These are phyloP conservation scores for Termitomyces sp. DNA, from an alignment of 1,284 basidiomycete species.

Conservation along the genomic window DNA sequence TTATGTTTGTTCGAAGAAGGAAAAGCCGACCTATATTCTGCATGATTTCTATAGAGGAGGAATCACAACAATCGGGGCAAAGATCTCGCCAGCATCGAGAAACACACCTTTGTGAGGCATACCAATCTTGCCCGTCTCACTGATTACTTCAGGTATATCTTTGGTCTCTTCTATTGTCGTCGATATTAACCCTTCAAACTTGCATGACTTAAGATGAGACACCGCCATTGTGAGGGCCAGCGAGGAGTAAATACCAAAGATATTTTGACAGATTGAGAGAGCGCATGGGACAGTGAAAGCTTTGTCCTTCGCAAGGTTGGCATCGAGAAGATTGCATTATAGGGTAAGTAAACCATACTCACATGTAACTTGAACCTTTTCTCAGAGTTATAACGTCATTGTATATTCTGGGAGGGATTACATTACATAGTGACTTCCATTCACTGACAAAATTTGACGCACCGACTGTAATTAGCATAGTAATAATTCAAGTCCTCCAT, in stretches of 20 bases:
- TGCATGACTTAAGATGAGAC: not conserved
- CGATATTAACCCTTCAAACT: constrained; percentile 92
- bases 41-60: constrained; percentile 76
- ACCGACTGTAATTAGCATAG: constrained; percentile 94
- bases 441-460: constrained; percentile 22
- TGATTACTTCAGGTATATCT: constrained; percentile 90
- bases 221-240: not conserved
- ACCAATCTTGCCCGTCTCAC: constrained; percentile 91
- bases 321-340: constrained; percentile 18
- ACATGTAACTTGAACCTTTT: constrained; percentile 95
- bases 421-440: constrained; percentile 8
- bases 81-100: not conserved
- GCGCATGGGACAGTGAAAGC: constrained; percentile 88
- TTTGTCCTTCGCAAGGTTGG: constrained; percentile 69
- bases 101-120: constrained; percentile 71
- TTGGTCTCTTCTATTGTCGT: constrained; percentile 95
- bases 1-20: constrained; percentile 91
- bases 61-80: not conserved
- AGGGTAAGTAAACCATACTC: constrained; percentile 28
- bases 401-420: constrained; percentile 66
- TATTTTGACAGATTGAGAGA: constrained; percentile 96
- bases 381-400: constrained; percentile 97
- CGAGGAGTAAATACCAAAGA: constrained; percentile 57
- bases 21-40: constrained; percentile 95
- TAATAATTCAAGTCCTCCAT: constrained; percentile 98